A percentile compares a stretch with the other conserved stretches of the same genome.
phyloP scores from a whole-genome alignment of 257 asterid species.

The Prunella vulgaris region DNA sequence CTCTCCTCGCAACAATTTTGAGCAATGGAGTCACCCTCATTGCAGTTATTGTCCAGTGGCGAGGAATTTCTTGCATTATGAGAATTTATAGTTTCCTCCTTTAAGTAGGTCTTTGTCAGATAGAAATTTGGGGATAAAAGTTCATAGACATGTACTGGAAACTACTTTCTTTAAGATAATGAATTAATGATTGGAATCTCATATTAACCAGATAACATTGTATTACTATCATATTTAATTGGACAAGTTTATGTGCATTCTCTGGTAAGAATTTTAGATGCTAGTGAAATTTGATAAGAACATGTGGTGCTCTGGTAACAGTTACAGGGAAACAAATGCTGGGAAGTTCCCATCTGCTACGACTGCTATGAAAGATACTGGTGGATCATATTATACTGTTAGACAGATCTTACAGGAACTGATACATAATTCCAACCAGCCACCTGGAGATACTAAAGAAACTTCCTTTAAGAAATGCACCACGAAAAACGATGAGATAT shows the following conservation, averaged over 20 bases:
- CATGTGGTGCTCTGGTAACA: slow-evolving; percentile 27
- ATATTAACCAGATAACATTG: neutral
- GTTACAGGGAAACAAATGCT: slow-evolving; percentile 61
- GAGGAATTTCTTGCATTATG: neutral
- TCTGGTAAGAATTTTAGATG: neutral
- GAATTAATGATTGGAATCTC: neutral
- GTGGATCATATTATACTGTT: slow-evolving; percentile 58
- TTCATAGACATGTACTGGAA: neutral
- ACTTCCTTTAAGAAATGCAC: slow-evolving; percentile 17
- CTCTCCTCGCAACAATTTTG: neutral
- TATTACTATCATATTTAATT: neutral
- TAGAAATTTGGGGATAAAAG: neutral
- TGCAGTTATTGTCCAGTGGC: neutral
- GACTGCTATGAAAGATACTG: slow-evolving; percentile 37
- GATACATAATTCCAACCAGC: slow-evolving; percentile 33
- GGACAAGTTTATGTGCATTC: neutral
- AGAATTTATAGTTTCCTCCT: neutral
- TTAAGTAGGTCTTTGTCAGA: neutral
- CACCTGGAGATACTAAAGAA: slow-evolving; percentile 16
- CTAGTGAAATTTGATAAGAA: slow-evolving; percentile 7
- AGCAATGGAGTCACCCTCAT: neutral
- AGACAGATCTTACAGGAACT: slow-evolving; percentile 58
- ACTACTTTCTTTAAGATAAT: neutral
- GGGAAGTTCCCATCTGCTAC: slow-evolving; percentile 73
- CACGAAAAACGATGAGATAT: slow-evolving; percentile 20